These are phyloP conservation scores for Nectriaceae sp. DNA, from an alignment of 2,329 filamentous ascomycete genomes.

Conservation along the genomic window DNA sequence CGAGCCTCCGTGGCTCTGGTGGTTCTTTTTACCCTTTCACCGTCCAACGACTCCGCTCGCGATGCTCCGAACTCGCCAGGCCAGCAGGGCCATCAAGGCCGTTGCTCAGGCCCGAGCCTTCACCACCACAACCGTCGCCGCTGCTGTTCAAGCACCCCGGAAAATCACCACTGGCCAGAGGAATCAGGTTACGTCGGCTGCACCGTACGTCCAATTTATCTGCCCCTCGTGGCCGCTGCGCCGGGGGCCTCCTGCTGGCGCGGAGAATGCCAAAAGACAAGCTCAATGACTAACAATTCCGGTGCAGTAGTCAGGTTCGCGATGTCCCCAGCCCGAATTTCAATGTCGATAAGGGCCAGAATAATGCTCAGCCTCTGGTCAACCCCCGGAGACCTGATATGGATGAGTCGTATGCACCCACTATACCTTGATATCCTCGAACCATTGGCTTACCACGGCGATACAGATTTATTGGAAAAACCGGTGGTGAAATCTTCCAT, in stretches of 20 bases:
- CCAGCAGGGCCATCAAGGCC: slow-evolving; percentile 2
- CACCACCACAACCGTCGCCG: slow-evolving; percentile 39
- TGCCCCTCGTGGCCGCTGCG: slow-evolving; percentile 2
- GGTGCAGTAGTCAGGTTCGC: slow-evolving; percentile 45
- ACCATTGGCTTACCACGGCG: slow-evolving; percentile 4
- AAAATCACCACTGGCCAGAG: slow-evolving; percentile 45
- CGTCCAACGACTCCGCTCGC: slow-evolving; percentile 8
- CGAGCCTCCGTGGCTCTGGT: slow-evolving; percentile 7
- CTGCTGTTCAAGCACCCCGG: slow-evolving; percentile 39
- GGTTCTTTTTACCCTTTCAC: slow-evolving; percentile 12
- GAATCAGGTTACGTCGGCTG: slow-evolving; percentile 47
- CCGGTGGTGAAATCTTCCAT: slow-evolving; percentile 94
- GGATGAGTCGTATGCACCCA: slow-evolving; percentile 73
- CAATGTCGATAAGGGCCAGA: slow-evolving; percentile 50
- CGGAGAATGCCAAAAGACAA: slow-evolving; percentile 3
- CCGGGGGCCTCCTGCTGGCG: neutral
- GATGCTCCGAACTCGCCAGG: slow-evolving; percentile 22
- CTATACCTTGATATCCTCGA: too few relatives aligned
- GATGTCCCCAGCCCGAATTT: slow-evolving; percentile 65
- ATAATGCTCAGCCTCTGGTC: slow-evolving; percentile 71
- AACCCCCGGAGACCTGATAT: slow-evolving; percentile 62
- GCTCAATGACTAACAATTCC: slow-evolving; percentile 12
- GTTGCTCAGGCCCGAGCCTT: slow-evolving; percentile 36
- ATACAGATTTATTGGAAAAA: slow-evolving; percentile 85
- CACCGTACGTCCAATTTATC: slow-evolving; percentile 52